These are phyloP conservation scores for Tausonia pullulans DNA, from an alignment of 1,284 basidiomycete species.

Conservation along the genomic window DNA sequence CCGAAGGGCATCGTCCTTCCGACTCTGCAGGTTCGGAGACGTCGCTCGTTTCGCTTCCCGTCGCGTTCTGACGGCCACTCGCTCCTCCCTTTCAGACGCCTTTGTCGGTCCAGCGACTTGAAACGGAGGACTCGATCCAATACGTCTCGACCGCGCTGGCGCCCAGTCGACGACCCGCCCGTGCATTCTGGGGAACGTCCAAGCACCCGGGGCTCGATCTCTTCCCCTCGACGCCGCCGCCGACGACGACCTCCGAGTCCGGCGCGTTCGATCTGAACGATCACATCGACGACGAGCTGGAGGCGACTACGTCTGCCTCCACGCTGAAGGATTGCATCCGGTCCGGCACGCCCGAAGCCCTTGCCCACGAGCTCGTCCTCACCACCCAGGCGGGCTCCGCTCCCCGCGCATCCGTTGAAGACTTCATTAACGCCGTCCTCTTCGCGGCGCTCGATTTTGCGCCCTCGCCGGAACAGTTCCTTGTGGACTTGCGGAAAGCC, in stretches of 20 bases:
- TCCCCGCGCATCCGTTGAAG: not conserved
- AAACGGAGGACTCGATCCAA: conserved; percentile 4
- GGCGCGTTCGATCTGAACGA: too few species aligned
- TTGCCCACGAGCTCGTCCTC: conserved; percentile 66
- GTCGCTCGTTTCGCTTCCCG: not conserved
- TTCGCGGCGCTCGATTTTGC: not conserved
- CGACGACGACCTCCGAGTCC: too few species aligned
- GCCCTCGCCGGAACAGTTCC: not conserved
- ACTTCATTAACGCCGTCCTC: conserved; percentile 45
- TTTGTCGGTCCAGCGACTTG: not conserved
- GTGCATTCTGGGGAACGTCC: conserved; percentile 60
- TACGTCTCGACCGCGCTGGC: not conserved
- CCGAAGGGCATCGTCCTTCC: conserved; percentile 40
- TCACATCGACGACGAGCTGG: not conserved
- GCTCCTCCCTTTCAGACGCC: not conserved
- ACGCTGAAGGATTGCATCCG: conserved; percentile 36
- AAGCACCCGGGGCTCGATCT: conserved; percentile 57
- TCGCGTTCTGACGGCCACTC: not conserved
- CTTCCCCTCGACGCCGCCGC: not conserved
- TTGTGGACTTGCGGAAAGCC: not conserved
- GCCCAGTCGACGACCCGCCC: conserved; percentile 7
- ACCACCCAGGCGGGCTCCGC: conserved; percentile 3
- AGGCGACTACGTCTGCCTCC: not conserved
- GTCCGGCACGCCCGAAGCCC: conserved; percentile 55
- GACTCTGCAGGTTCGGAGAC: not conserved